A percentile compares a stretch with the other conserved stretches of the same genome.
phyloP scores from a whole-genome alignment of 345 rosid species.

The Eucalyptus tenuipes region DNA sequence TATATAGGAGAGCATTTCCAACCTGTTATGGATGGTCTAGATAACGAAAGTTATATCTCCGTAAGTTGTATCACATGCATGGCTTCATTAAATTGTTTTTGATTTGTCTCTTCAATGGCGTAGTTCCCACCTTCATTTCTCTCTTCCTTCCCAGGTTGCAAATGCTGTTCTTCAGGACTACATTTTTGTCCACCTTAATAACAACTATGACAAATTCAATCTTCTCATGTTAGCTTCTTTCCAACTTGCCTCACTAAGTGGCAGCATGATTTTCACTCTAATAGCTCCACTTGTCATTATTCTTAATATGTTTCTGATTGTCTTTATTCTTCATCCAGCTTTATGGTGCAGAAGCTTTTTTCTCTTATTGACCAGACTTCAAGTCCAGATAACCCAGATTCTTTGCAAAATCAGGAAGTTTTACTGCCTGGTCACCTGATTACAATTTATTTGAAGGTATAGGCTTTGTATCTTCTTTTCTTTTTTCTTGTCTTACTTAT shows the following conservation, averaged over 20 bases:
- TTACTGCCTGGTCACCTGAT: constrained; percentile 92
- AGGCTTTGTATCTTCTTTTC: neutral
- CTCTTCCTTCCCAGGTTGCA: constrained; percentile 46
- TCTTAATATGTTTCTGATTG: neutral
- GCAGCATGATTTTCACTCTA: neutral
- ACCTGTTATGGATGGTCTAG: constrained; percentile 51
- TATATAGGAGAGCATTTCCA: constrained; percentile 72
- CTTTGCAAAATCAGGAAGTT: constrained; percentile 94
- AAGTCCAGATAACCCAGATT: constrained; percentile 72
- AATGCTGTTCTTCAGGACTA: constrained; percentile 58
- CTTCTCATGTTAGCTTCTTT: constrained; percentile 55
- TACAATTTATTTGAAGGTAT: constrained; percentile 84
- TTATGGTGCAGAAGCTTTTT: constrained; percentile 93
- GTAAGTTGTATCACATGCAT: constrained; percentile 27
- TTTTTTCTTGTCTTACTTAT: neutral
- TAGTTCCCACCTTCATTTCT: neutral
- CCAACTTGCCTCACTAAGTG: neutral
- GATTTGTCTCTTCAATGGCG: neutral
- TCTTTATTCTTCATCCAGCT: constrained; percentile 33
- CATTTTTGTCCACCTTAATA: constrained; percentile 71
- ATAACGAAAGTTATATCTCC: constrained; percentile 28
- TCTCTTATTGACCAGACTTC: constrained; percentile 94
- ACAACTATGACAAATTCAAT: constrained; percentile 85
- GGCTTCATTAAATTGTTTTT: neutral
- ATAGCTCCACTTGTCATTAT: neutral